phyloP scores from a whole-genome alignment of 2,329 filamentous ascomycete species.

The Hymenoscyphus fraxineus region DNA sequence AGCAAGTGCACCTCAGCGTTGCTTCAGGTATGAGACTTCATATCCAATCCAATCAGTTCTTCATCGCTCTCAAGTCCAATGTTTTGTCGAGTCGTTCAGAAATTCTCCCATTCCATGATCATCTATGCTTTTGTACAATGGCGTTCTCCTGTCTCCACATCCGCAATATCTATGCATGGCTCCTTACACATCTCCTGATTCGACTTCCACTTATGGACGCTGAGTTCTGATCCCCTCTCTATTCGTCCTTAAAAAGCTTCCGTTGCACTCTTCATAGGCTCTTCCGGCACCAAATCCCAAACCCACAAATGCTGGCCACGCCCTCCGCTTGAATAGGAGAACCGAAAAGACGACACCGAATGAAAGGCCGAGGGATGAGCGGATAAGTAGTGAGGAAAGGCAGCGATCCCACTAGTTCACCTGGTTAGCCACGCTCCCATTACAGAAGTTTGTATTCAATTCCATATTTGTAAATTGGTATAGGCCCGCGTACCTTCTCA shows the following conservation, averaged over 20 bases:
- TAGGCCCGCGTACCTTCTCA: conserved; percentile 72
- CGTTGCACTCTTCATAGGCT: conserved; percentile 97
- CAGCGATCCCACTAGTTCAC: conserved; percentile 89
- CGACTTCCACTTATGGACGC: conserved; percentile 20
- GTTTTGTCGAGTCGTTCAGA: not conserved
- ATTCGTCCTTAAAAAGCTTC: conserved; percentile 31
- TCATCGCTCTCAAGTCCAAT: not conserved
- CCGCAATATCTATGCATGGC: conserved; percentile 2
- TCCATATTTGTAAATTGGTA: not conserved
- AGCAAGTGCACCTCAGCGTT: not conserved
- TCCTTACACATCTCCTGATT: not conserved
- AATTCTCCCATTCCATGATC: conserved; percentile 11
- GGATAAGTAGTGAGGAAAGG: conserved; percentile 94
- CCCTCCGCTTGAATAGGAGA: conserved; percentile 93
- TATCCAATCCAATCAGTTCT: not conserved
- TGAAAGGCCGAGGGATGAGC: conserved; percentile 89
- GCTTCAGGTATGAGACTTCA: not conserved
- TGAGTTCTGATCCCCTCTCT: conserved; percentile 31
- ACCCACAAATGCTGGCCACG: conserved; percentile 95
- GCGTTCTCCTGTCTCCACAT: conserved; percentile 8
- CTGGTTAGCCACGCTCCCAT: not conserved
- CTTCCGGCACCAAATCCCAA: conserved; percentile 92
- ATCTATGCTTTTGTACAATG: conserved; percentile 31
- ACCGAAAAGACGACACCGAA: conserved; percentile 99
- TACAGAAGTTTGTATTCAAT: not conserved